Evolutionary conservation across 352 stramenopile species (phyloP).

Genomic region (Phytophthora sp.): DNA sequence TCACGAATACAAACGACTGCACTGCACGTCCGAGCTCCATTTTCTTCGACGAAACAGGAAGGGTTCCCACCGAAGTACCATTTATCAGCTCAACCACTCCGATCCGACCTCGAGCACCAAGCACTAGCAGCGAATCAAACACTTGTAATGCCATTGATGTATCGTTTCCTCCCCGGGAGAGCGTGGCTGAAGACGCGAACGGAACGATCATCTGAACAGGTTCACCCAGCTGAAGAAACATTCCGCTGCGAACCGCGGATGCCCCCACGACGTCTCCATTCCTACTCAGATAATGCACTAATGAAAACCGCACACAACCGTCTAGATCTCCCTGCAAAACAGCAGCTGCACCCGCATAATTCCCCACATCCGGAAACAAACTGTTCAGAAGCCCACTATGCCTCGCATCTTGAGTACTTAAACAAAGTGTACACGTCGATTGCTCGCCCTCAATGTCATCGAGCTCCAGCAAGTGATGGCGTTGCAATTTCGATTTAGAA

Average conservation of each 20-base stretch:
- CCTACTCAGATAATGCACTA: constrained; percentile 18
- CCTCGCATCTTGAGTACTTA: constrained; percentile 18
- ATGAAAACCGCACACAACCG: constrained; percentile 50
- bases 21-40: constrained; percentile 25
- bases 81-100: constrained; percentile 10
- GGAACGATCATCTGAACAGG: constrained; percentile 45
- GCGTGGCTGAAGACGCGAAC: constrained; percentile 7
- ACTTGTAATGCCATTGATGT: not conserved
- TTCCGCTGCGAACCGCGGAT: constrained; percentile 24
- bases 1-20: constrained; percentile 40
- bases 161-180: not conserved
- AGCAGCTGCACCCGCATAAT: constrained; percentile 14
- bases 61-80: not conserved
- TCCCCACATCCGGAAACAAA: constrained; percentile 34
- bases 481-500: not conserved
- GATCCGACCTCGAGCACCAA: constrained; percentile 29
- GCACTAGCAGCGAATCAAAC: constrained; percentile 33
- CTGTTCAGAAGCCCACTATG: constrained; percentile 28
- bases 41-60: constrained; percentile 20
- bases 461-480: constrained; percentile 37
- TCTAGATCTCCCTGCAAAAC: constrained; percentile 72
- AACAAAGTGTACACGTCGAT: constrained; percentile 49
- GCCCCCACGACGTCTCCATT: constrained; percentile 13
- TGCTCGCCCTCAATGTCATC: constrained; percentile 71
- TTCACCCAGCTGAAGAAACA: constrained; percentile 33